A percentile compares a stretch with the other conserved stretches of the same genome.
Evolutionary conservation across 2,329 filamentous ascomycete genomes (phyloP).

Genomic region (Lasiodiplodia hormozganensis): DNA sequence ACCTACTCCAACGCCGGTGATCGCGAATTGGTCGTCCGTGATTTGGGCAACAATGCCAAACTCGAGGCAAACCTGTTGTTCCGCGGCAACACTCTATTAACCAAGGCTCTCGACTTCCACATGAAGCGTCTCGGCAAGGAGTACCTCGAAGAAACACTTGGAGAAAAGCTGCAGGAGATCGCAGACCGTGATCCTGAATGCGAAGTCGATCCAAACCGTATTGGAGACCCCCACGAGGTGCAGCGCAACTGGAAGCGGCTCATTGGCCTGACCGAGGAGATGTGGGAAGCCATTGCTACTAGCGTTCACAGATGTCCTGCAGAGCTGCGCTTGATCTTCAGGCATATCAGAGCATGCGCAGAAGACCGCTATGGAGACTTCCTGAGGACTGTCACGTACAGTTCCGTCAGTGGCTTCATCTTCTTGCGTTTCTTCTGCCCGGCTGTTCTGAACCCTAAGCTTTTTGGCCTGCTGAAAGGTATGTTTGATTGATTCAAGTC

Average conservation of each 20-base stretch:
- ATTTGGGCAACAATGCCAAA: slow-evolving; percentile 79
- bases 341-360: slow-evolving; percentile 89
- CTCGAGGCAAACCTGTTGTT: slow-evolving; percentile 95
- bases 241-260: slow-evolving; percentile 83
- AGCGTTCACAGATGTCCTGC: slow-evolving; percentile 79
- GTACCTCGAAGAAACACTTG: slow-evolving; percentile 85
- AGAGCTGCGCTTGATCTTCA: slow-evolving; percentile 83
- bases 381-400: slow-evolving; percentile 86
- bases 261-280: slow-evolving; percentile 75
- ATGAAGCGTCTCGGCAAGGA: slow-evolving; percentile 95
- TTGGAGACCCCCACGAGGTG: slow-evolving; percentile 72
- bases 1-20: slow-evolving; percentile 55
- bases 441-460: slow-evolving; percentile 92
- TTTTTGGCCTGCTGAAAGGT: slow-evolving; percentile 85
- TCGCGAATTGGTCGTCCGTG: slow-evolving; percentile 74
- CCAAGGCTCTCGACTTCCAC: slow-evolving; percentile 91
- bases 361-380: slow-evolving; percentile 96
- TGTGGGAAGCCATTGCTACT: slow-evolving; percentile 82
- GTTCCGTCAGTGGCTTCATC: slow-evolving; percentile 91
- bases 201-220: slow-evolving; percentile 89
- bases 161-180: slow-evolving; percentile 86
- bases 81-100: slow-evolving; percentile 90
- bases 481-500: slow-evolving; percentile 22
- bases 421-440: slow-evolving; percentile 96
- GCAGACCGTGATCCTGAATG: slow-evolving; percentile 90